These are phyloP conservation scores for Planoprotostelium fungivorum DNA, from an alignment of 78 protist genomes.

Conservation along the genomic window DNA sequence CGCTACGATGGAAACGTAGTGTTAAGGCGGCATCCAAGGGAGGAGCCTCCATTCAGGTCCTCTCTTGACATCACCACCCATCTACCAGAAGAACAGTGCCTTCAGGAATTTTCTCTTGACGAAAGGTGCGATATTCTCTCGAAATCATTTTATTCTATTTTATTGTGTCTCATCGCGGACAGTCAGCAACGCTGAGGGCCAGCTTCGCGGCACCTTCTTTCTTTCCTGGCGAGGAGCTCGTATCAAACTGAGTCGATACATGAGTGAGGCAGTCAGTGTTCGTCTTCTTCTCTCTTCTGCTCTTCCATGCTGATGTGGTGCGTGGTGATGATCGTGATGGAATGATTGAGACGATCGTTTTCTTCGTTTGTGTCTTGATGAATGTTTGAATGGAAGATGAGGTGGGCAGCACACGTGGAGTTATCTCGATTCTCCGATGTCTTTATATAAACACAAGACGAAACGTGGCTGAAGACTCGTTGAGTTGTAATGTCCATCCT, in stretches of 20 bases:
- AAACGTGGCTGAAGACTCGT: too few species aligned
- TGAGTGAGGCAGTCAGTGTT: too few species aligned
- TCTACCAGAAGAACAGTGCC: background rate
- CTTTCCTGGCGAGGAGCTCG: conserved; percentile 7
- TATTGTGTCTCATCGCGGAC: background rate
- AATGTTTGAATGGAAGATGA: too few species aligned
- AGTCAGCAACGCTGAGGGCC: conserved; percentile 56
- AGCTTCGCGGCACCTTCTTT: conserved; percentile 40
- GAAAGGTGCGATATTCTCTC: background rate
- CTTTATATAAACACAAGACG: too few species aligned
- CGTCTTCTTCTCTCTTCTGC: too few species aligned
- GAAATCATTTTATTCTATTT: background rate
- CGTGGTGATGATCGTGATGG: too few species aligned
- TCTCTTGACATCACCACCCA: background rate
- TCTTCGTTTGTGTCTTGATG: too few species aligned
- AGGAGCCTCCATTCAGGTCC: background rate
- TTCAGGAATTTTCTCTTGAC: background rate
- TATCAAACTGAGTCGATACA: background rate
- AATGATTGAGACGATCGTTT: too few species aligned
- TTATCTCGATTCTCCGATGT: too few species aligned
- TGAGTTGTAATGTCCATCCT: too few species aligned
- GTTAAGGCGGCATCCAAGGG: background rate
- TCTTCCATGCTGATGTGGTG: too few species aligned
- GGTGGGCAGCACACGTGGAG: too few species aligned
- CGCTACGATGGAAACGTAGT: background rate